Evolutionary conservation across 139 green algal species (phyloP), one percentile per base, ranked within the genome.

Genomic region (Mesotaenium endlicherianum): DNA sequence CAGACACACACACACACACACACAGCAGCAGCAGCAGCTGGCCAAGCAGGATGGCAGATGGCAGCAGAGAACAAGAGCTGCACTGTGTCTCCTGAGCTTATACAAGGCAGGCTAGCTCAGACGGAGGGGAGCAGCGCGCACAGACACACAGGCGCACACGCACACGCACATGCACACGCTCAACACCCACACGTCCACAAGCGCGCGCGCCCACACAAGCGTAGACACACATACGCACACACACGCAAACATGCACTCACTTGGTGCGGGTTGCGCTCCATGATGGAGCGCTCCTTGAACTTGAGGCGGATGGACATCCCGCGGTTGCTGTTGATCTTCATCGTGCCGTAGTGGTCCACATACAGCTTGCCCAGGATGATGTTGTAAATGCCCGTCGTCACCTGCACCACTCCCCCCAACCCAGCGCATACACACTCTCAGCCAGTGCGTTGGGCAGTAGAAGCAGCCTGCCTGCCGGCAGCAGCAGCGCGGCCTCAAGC

Each of bases 311-410:
- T 74, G 1, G 70, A 88, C 17, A 87, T 86, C 17, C 70, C 77
- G 44, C 60, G 59, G 39, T 80, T 69, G 78, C 85, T 88, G 44
- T 70, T 42, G 45, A 96, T 85, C 36, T 78, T 86, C 93, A 96
- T 96, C 34, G 93, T 81, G 58, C 94, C 95, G 8, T 92, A 91
- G 67, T 97, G 91, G 86, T 98, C 95, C 11, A 97, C 83, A 84
- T 94, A 96, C 55, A 95, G 92, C 87, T 95, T 94, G 60, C 95
- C 95, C 20, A 98, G 82, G 81, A 98, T 96, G 44, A 98, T 82
- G 88, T 98, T 97, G 83, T 97, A 93, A 80, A 98, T 95, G 72
- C 69, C 86, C 1, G 92, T 92, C 6, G 86, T 92, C 36, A 93
- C 88, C 88, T 92, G 60, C 20, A 11, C 60, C 50, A 64, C 20